Evolutionary conservation across 2,329 filamentous ascomycete species (phyloP).

Genomic region (Pseudocercospora crystallina): DNA sequence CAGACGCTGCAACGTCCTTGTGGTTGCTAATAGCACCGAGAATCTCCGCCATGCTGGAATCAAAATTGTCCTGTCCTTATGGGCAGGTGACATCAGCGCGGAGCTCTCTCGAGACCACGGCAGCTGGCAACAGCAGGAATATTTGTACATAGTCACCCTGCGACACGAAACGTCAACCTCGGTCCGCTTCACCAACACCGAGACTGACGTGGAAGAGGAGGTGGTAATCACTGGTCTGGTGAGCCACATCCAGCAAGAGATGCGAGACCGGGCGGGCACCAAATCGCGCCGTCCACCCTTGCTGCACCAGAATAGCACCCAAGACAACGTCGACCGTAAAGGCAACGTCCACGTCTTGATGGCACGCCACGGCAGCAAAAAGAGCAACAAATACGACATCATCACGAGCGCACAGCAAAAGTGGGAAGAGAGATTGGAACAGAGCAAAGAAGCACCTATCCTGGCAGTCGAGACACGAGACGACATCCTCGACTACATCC

Average conservation of each 20-base stretch:
- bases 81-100: slow-evolving; percentile 80
- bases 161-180: slow-evolving; percentile 65
- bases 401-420: slow-evolving; percentile 70
- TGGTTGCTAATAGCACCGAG: slow-evolving; percentile 72
- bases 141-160: slow-evolving; percentile 86
- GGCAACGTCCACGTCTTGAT: slow-evolving; percentile 80
- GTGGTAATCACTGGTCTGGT: slow-evolving; percentile 71
- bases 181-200: slow-evolving; percentile 60
- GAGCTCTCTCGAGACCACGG: slow-evolving; percentile 72
- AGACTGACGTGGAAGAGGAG: slow-evolving; percentile 62
- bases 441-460: slow-evolving; percentile 75
- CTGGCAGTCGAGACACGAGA: slow-evolving; percentile 87
- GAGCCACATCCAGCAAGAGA: slow-evolving; percentile 76
- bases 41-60: slow-evolving; percentile 74
- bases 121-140: slow-evolving; percentile 16
- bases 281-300: slow-evolving; percentile 39
- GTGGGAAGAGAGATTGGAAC: slow-evolving; percentile 63
- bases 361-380: slow-evolving; percentile 81
- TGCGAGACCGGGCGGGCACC: slow-evolving; percentile 69
- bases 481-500: slow-evolving; percentile 73
- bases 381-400: slow-evolving; percentile 82
- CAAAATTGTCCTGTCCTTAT: slow-evolving; percentile 74
- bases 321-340: slow-evolving; percentile 40
- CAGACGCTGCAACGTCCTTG: slow-evolving; percentile 72
- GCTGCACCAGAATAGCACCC: slow-evolving; percentile 40